phyloP scores from a whole-genome alignment of 2,329 filamentous ascomycete species.

The Emericellopsis atlantica region DNA sequence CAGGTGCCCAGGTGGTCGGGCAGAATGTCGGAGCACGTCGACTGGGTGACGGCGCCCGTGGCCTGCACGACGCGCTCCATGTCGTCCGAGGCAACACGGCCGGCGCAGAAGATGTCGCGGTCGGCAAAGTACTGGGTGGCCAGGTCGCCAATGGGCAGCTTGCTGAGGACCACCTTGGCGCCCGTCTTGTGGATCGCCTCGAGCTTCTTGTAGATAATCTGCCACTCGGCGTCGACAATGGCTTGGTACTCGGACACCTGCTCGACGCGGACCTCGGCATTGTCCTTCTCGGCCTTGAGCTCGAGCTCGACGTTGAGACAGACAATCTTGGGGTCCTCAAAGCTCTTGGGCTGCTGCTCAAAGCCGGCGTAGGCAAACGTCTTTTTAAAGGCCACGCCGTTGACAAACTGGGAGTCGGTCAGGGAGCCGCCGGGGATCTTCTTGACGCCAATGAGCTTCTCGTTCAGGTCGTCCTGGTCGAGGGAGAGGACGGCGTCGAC shows the following conservation, averaged over 20 bases:
- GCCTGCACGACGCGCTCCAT: constrained; percentile 94
- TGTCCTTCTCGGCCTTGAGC: constrained; percentile 98
- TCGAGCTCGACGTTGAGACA: constrained; percentile 97
- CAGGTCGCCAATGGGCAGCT: constrained; percentile 92
- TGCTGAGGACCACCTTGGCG: constrained; percentile 93
- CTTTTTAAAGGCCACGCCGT: constrained; percentile 99
- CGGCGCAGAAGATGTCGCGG: constrained; percentile 95
- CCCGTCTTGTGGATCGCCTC: constrained; percentile 89
- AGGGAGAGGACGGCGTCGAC: constrained; percentile 92
- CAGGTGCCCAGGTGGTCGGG: constrained; percentile 83
- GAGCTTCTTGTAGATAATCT: constrained; percentile 99
- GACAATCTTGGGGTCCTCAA: constrained; percentile 89
- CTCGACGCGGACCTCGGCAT: constrained; percentile 94
- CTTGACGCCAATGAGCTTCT: constrained; percentile 96
- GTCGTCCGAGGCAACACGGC: constrained; percentile 80
- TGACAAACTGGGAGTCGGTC: constrained; percentile 91
- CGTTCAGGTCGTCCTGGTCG: constrained; percentile 93
- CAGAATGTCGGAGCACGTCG: constrained; percentile 91
- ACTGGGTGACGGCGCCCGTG: constrained; percentile 84
- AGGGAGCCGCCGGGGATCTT: constrained; percentile 94
- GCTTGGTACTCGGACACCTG: constrained; percentile 99
- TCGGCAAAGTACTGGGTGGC: constrained; percentile 98
- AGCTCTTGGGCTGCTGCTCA: constrained; percentile 96
- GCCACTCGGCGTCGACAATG: constrained; percentile 98
- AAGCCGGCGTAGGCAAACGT: constrained; percentile 98